Percentiles rank a stretch among this genome's conserved stretches.
These are phyloP conservation scores for Saccharomycopsis hybrid DNA, from an alignment of 1,139 yeast genomes.

Conservation along the genomic window DNA sequence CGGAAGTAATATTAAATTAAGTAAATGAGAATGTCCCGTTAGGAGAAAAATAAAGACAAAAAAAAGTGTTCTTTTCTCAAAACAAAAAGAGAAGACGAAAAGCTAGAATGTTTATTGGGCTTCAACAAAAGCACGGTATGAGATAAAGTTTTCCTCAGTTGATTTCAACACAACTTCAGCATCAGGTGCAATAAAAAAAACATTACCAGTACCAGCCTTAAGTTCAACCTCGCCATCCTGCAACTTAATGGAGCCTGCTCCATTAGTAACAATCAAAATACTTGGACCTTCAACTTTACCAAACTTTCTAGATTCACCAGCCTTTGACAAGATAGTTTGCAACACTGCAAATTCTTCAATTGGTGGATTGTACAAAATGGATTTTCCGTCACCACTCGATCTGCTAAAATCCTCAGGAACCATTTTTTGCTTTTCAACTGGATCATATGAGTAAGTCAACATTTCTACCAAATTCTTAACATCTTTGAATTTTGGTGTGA, in stretches of 20 bases:
- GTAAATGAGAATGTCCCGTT: too few species aligned
- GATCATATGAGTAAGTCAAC: conserved; percentile 85
- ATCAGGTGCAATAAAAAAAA: conserved; percentile 79
- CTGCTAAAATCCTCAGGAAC: conserved; percentile 55
- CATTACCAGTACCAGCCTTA: conserved; percentile 59
- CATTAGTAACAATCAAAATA: conserved; percentile 75
- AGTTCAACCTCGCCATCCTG: conserved; percentile 35
- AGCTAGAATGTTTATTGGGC: not conserved
- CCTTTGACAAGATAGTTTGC: conserved; percentile 52
- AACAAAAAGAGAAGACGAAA: too few species aligned
- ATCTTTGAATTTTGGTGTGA: conserved; percentile 97
- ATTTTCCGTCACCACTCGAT: conserved; percentile 60
- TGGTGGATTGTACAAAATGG: conserved; percentile 85
- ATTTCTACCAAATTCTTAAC: conserved; percentile 81
- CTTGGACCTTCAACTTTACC: conserved; percentile 80
- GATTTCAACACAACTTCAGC: conserved; percentile 56
- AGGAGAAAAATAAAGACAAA: too few species aligned
- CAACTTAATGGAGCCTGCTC: conserved; percentile 48
- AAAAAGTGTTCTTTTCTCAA: too few species aligned
- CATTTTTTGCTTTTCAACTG: conserved; percentile 93
- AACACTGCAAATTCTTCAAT: conserved; percentile 92
- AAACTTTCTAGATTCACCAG: conserved; percentile 42
- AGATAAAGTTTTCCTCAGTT: conserved; percentile 50
- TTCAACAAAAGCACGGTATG: conserved; percentile 68
- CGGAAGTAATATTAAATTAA: too few species aligned